Percentiles rank a stretch among this genome's conserved stretches.
phyloP scores from a whole-genome alignment of 257 asterid species.

The Mitragyna speciosa region DNA sequence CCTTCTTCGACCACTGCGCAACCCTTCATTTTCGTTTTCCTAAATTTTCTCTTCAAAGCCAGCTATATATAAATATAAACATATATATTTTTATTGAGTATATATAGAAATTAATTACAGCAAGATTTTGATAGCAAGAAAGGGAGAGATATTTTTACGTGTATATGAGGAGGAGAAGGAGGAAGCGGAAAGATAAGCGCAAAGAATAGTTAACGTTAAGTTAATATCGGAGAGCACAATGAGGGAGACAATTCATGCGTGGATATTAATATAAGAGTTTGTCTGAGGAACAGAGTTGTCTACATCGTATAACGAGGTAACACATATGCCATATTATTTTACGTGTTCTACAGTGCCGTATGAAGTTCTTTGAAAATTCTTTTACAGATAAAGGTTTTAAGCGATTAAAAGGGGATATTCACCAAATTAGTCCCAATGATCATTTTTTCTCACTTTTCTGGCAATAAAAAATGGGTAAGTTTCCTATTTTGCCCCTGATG shows the following conservation, averaged over 20 bases:
- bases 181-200: background rate
- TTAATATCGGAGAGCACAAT: background rate
- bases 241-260: background rate
- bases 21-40: slow-evolving; percentile 21
- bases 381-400: too few relatives aligned
- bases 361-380: too few relatives aligned
- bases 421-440: too few relatives aligned
- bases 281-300: too few relatives aligned
- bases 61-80: background rate
- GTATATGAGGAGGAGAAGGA: background rate
- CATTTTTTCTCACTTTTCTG: too few relatives aligned
- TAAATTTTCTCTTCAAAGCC: background rate
- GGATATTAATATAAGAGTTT: background rate
- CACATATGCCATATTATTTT: too few relatives aligned
- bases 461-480: too few relatives aligned
- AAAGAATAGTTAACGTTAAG: background rate
- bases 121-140: background rate
- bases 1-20: slow-evolving; percentile 46
- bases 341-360: too few relatives aligned
- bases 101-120: background rate
- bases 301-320: too few relatives aligned
- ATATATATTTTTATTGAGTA: too few relatives aligned
- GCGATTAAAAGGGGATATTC: too few relatives aligned
- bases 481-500: too few relatives aligned
- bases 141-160: background rate